phyloP scores from a whole-genome alignment of 306 rosid genomes.

The Dryas alaskensis region DNA sequence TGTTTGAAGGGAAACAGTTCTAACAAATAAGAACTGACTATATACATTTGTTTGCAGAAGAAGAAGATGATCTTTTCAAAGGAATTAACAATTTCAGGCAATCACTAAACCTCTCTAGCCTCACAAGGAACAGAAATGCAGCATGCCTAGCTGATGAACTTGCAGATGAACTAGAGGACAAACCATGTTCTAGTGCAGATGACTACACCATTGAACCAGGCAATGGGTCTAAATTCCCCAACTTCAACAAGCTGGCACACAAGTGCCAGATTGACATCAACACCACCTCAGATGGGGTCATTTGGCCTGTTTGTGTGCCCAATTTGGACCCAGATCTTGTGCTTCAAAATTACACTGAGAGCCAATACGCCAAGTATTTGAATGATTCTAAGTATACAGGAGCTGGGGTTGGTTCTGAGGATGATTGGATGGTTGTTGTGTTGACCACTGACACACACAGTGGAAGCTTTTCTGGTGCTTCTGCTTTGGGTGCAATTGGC shows the following conservation, averaged over 20 bases:
- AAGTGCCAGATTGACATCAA: constrained; percentile 30
- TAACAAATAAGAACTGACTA: no score
- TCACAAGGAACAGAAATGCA: neutral
- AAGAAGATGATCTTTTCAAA: constrained; percentile 15
- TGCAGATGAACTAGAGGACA: neutral
- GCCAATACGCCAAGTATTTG: constrained; percentile 38
- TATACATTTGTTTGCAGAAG: neutral
- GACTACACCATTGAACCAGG: constrained; percentile 2
- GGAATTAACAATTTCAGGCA: constrained; percentile 9
- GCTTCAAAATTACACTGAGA: constrained; percentile 36
- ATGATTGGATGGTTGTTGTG: constrained; percentile 71
- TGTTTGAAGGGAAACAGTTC: neutral
- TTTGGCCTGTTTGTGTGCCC: constrained; percentile 39
- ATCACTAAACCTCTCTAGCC: neutral
- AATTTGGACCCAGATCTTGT: constrained; percentile 30
- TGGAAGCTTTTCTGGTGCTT: constrained; percentile 54
- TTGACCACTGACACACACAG: constrained; percentile 36
- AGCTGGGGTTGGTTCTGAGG: constrained; percentile 61
- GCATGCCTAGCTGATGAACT: constrained; percentile 5
- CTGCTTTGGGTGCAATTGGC: constrained; percentile 23
- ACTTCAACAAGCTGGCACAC: constrained; percentile 12
- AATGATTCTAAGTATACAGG: constrained; percentile 53
- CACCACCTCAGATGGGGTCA: constrained; percentile 31
- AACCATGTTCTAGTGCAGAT: neutral
- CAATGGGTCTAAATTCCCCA: constrained; percentile 3